Base-by-base conservation (phyloP, 2,329 filamentous ascomycete genomes). In the Exophiala sp. region DNA sequence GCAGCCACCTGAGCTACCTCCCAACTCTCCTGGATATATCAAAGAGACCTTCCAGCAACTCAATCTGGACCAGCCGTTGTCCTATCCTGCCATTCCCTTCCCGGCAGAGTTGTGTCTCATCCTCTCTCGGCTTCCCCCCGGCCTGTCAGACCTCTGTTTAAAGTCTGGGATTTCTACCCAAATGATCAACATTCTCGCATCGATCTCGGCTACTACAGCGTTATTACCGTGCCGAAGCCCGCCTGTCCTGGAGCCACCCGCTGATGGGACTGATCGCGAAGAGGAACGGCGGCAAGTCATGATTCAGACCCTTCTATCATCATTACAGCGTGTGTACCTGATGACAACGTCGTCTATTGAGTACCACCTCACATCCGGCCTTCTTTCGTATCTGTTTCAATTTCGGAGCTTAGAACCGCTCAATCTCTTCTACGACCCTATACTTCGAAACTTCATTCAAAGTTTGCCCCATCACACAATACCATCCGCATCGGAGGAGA, bases 381-480 rank as follows among this genome's bases (percentile, higher is more conserved):
- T 60, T 3, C 42, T 59, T 18, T 40, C 54, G 24, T 60, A 52
- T 39, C 30, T 50, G 9, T 52, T 57, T 27, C 56, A 60, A 42
- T 40, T 56, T 11, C 55, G 56, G 7, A 21, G 49, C 10, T 46
- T 59, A 2, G 18, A 32, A 5, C 46, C 52, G 11, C 46, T 56
- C 14, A 59, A 50, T 16, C 32, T 60, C 21, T 60, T 60, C 50
- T 55, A 58, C 23, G 58, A 60, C 37, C 58, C 56, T 8, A 48
- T 56, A 16, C 53, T 60, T n/a, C 47, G 51, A 30, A 46, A 50
- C 5, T 57, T 59, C 39, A 50, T 60, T 16, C 45, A 40, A 14
- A 48, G 51, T 3, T 32, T 59, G 10, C 52, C 51, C 7, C 27
- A n/a, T 13, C 54, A 58, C 22, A 8, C 50, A 5, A 55, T 46